phyloP scores from a whole-genome alignment of 1,139 yeast genomes.

The Yamadazyma mexicana region DNA sequence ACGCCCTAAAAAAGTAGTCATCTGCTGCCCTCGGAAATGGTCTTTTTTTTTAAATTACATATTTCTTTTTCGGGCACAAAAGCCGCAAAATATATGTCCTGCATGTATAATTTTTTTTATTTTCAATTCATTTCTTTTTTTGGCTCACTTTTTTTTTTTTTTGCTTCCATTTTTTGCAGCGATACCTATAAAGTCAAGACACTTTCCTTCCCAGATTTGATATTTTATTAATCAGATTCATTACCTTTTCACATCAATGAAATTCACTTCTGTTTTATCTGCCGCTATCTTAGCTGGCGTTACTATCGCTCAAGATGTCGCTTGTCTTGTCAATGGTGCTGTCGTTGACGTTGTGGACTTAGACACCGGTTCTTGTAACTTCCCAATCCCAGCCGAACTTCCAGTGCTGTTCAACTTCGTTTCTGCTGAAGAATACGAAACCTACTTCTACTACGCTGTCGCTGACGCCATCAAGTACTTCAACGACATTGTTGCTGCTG shows the following conservation, averaged over 20 bases:
- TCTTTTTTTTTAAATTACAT: background rate
- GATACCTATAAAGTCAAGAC: background rate
- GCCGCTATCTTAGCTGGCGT: constrained; percentile 22
- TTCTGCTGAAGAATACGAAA: constrained; percentile 33
- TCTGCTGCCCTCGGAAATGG: background rate
- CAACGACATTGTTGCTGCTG: constrained; percentile 38
- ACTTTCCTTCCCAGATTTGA: background rate
- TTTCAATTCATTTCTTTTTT: constrained; percentile 3
- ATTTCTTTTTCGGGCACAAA: constrained; percentile 1
- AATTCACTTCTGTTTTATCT: constrained; percentile 14
- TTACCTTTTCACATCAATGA: constrained; percentile 10
- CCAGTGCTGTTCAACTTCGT: constrained; percentile 29
- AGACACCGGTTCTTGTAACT: constrained; percentile 44
- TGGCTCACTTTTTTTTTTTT: constrained; percentile 2
- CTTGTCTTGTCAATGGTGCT: constrained; percentile 37
- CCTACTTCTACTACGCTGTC: constrained; percentile 37
- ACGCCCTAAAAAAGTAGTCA: too few species aligned
- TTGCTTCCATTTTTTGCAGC: constrained; percentile 1
- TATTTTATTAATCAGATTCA: background rate
- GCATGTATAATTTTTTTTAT: background rate
- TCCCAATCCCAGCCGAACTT: constrained; percentile 31
- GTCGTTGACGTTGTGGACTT: constrained; percentile 37
- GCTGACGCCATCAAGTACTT: constrained; percentile 25
- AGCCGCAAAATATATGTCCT: background rate
- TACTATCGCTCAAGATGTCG: constrained; percentile 33